phyloP scores from a whole-genome alignment of 129 eudicot genomes.

The Flaveria ramosissima region DNA sequence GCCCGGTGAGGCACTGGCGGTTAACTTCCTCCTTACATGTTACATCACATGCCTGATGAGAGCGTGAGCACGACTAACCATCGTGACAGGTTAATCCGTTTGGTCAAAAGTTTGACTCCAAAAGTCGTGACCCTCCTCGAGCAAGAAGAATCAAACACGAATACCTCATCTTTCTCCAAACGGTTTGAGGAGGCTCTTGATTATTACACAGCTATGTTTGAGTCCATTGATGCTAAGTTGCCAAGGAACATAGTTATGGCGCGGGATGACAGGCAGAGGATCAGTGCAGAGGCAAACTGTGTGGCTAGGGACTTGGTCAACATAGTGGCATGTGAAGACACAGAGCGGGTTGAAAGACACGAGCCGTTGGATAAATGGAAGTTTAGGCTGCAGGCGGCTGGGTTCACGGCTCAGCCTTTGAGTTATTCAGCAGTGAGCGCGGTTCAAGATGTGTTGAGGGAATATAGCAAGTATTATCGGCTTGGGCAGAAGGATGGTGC shows the following conservation, averaged over 20 bases:
- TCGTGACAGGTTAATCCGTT: constrained; percentile 53
- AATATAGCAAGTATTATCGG: constrained; percentile 38
- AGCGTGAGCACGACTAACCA: constrained; percentile 59
- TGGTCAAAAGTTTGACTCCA: constrained; percentile 48
- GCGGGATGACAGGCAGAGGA: constrained; percentile 51
- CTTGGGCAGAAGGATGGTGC: constrained; percentile 43
- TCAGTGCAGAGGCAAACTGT: constrained; percentile 58
- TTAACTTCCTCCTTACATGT: constrained; percentile 61
- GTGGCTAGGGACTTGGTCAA: constrained; percentile 62
- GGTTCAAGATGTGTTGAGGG: constrained; percentile 36
- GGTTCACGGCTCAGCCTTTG: constrained; percentile 42
- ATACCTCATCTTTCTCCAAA: constrained; percentile 47
- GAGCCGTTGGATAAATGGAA: constrained; percentile 62
- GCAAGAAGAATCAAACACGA: constrained; percentile 65
- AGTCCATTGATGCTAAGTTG: constrained; percentile 54
- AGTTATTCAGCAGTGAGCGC: constrained; percentile 35
- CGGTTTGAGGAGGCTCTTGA: constrained; percentile 57
- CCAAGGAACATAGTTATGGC: constrained; percentile 34
- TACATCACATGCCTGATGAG: constrained; percentile 78
- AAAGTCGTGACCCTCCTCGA: constrained; percentile 57
- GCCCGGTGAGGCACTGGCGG: constrained; percentile 62
- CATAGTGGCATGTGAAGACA: constrained; percentile 55
- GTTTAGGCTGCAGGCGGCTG: constrained; percentile 54
- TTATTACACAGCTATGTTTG: constrained; percentile 61
- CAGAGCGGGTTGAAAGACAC: constrained; percentile 61